Conservation (phyloP, 2,329 filamentous ascomycete species). For the Exophiala aquamarina region DNA sequence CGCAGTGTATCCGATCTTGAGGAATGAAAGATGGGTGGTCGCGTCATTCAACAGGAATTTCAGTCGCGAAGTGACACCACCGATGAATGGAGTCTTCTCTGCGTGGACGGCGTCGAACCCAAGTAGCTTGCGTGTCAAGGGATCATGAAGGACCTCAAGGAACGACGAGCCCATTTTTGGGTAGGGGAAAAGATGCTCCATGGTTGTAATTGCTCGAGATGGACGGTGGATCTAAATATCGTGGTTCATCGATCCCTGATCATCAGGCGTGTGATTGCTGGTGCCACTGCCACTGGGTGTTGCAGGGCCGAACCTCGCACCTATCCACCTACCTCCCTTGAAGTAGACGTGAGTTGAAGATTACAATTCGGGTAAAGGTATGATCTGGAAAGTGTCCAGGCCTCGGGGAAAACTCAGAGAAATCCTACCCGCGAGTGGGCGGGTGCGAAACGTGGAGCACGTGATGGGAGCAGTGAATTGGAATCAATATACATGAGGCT, state of each 20-base stretch:
- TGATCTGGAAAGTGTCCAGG: too few relatives aligned
- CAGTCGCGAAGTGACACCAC: slow-evolving; percentile 38
- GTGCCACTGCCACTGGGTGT: too few relatives aligned
- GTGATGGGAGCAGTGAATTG: too few relatives aligned
- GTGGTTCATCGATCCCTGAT: neutral
- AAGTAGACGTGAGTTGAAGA: too few relatives aligned
- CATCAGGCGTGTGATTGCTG: too few relatives aligned
- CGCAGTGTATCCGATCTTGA: slow-evolving; percentile 65
- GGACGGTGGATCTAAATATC: neutral
- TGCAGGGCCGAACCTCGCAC: too few relatives aligned
- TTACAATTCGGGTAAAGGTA: too few relatives aligned
- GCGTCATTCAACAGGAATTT: slow-evolving; percentile 37
- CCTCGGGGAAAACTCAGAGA: too few relatives aligned
- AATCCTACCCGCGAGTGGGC: too few relatives aligned
- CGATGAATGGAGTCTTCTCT: slow-evolving; percentile 32
- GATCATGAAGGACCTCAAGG: slow-evolving; percentile 29
- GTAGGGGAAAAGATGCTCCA: slow-evolving; percentile 28
- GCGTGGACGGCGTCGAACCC: slow-evolving; percentile 36
- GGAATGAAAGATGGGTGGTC: slow-evolving; percentile 37
- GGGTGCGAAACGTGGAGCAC: too few relatives aligned
- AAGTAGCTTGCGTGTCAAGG: slow-evolving; percentile 40
- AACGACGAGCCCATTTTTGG: slow-evolving; percentile 29
- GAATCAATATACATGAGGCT: too few relatives aligned
- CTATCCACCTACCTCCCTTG: too few relatives aligned
- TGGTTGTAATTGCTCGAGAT: slow-evolving; percentile 1